Conservation (phyloP, 2,329 filamentous ascomycete species). For the Fusarium austroafricanum region DNA sequence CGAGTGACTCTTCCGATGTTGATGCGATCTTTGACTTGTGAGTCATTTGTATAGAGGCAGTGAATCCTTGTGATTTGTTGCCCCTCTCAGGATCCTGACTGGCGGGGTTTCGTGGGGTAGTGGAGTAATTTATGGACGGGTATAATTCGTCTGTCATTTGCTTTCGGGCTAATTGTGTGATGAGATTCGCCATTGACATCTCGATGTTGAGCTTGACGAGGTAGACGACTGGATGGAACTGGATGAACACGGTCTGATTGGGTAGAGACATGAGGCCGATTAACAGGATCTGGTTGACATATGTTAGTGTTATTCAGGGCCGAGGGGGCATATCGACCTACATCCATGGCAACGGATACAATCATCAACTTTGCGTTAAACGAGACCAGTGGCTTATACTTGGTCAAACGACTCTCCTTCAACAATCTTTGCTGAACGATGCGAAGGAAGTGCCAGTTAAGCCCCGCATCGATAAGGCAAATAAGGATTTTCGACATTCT, state of each 20-base stretch:
- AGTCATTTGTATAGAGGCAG: constrained; percentile 21
- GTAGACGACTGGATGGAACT: constrained; percentile 64
- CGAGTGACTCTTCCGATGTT: constrained; percentile 23
- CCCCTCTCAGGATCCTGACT: background rate
- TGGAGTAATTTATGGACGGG: constrained; percentile 20
- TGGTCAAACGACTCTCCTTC: constrained; percentile 59
- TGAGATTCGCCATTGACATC: constrained; percentile 65
- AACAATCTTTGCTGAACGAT: constrained; percentile 60
- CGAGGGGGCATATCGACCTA: constrained; percentile 32
- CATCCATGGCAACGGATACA: constrained; percentile 62
- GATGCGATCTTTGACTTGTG: constrained; percentile 30
- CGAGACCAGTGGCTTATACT: constrained; percentile 61
- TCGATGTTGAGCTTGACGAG: constrained; percentile 66
- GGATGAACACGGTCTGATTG: constrained; percentile 55
- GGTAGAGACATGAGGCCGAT: constrained; percentile 51
- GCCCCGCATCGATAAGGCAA: constrained; percentile 59
- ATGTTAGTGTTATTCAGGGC: background rate
- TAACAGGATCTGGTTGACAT: constrained; percentile 28
- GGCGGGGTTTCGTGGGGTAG: background rate
- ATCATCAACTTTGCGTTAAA: constrained; percentile 63
- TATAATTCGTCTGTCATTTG: constrained; percentile 37
- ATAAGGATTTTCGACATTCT: constrained; percentile 64
- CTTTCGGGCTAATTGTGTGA: constrained; percentile 51
- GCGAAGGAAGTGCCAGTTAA: constrained; percentile 65
- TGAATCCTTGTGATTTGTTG: constrained; percentile 5